Percentiles rank a stretch among this genome's conserved stretches.
Evolutionary conservation across 1,284 basidiomycete genomes (phyloP).

Genomic region (Cronartium quercuum): DNA sequence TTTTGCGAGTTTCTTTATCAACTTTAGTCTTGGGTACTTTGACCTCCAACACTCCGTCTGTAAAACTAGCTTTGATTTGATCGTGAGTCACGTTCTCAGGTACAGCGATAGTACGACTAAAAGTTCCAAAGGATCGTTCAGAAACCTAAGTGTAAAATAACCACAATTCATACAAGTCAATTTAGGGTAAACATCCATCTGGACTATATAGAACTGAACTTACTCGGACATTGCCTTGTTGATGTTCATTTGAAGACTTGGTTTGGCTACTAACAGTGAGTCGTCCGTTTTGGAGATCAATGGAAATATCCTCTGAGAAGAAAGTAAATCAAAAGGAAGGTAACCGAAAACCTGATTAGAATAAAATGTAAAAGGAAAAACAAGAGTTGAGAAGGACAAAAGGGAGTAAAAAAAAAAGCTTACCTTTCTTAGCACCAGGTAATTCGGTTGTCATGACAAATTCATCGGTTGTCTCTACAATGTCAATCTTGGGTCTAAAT

Average conservation of each 20-base stretch:
- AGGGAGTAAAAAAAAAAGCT: background rate
- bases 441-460: constrained; percentile 12
- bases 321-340: background rate
- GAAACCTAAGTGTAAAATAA: constrained; percentile 9
- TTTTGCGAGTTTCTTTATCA: constrained; percentile 18
- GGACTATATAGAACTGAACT: background rate
- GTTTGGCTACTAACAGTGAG: constrained; percentile 19
- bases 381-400: background rate
- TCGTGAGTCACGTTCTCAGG: constrained; percentile 19
- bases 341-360: background rate
- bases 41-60: constrained; percentile 23
- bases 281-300: constrained; percentile 30
- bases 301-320: constrained; percentile 33
- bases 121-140: constrained; percentile 29
- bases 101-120: constrained; percentile 15
- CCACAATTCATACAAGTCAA: background rate
- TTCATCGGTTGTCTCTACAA: background rate
- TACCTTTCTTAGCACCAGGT: constrained; percentile 22
- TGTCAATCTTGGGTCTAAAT: constrained; percentile 5
- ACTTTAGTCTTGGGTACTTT: constrained; percentile 8
- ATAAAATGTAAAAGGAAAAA: background rate
- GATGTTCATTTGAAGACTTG: constrained; percentile 27
- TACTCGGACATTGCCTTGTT: constrained; percentile 20
- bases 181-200: background rate
- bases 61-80: constrained; percentile 32